Conservation (phyloP, 352 stramenopile genomes). For the Sclerospora graminicola region DNA sequence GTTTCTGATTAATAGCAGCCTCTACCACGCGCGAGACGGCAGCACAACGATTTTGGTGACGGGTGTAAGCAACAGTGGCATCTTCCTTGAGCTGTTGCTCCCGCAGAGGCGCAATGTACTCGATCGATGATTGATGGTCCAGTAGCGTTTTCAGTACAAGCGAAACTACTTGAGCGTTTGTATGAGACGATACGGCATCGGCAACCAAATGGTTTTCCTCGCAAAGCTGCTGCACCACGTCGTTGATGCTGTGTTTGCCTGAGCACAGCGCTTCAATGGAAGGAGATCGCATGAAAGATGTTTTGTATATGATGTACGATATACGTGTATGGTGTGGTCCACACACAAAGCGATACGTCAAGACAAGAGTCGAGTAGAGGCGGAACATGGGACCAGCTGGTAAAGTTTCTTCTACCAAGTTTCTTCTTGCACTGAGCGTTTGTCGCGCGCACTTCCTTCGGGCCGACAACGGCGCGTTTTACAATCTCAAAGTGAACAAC, state of each 20-base stretch:
- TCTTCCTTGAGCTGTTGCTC: constrained; percentile 26
- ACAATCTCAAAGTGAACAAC: too few relatives aligned
- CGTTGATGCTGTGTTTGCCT: constrained; percentile 5
- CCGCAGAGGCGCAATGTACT: constrained; percentile 43
- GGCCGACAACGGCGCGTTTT: neutral
- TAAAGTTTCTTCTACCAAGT: constrained; percentile 13
- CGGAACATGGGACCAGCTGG: constrained; percentile 15
- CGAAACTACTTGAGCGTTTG: constrained; percentile 12
- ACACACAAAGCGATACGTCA: neutral
- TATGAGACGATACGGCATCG: constrained; percentile 6
- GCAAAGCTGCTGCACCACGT: constrained; percentile 23
- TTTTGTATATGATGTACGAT: too few relatives aligned
- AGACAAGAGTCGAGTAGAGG: constrained; percentile 11
- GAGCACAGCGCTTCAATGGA: constrained; percentile 17
- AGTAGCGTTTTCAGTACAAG: constrained; percentile 27
- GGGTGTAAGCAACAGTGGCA: constrained; percentile 10
- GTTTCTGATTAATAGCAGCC: constrained; percentile 31
- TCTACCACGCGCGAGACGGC: constrained; percentile 35
- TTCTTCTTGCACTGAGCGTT: constrained; percentile 3
- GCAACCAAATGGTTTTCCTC: constrained; percentile 16
- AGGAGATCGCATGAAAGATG: constrained; percentile 13
- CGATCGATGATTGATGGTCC: constrained; percentile 1
- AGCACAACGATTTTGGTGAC: constrained; percentile 25
- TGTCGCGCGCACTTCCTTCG: neutral
- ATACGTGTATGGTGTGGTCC: neutral